Conservation (phyloP, 1,139 yeast species). For the Diutina ranongensis region DNA sequence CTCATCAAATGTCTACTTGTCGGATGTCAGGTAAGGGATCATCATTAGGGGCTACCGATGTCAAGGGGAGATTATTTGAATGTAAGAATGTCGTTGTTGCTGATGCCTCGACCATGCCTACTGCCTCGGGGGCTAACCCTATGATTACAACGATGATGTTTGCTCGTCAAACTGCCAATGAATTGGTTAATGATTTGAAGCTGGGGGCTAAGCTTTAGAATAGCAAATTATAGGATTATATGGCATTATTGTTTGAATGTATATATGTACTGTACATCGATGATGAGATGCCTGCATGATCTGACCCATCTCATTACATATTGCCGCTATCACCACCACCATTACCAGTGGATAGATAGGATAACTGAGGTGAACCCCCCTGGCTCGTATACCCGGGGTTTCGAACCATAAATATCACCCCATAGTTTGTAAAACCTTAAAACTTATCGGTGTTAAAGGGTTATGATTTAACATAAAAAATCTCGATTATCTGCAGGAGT, state of each 20-base stretch:
- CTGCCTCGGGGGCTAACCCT: slow-evolving; percentile 54
- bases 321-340: too few relatives aligned
- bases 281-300: not conserved
- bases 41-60: slow-evolving; percentile 36
- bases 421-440: too few relatives aligned
- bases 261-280: too few relatives aligned
- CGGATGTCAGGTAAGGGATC: slow-evolving; percentile 44
- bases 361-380: too few relatives aligned
- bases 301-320: not conserved
- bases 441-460: too few relatives aligned
- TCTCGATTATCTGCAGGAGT: too few relatives aligned
- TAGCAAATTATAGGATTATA: too few relatives aligned
- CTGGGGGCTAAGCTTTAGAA: slow-evolving; percentile 20
- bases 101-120: slow-evolving; percentile 46
- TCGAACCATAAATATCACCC: too few relatives aligned
- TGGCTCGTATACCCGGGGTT: too few relatives aligned
- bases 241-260: too few relatives aligned
- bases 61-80: slow-evolving; percentile 39
- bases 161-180: slow-evolving; percentile 27
- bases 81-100: slow-evolving; percentile 43
- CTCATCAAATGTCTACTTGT: slow-evolving; percentile 53
- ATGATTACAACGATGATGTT: slow-evolving; percentile 34
- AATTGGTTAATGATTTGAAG: slow-evolving; percentile 24
- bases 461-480: too few relatives aligned
- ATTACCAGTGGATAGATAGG: too few relatives aligned